phyloP scores from a whole-genome alignment of 441 rosid species.

The Jatropha podagrica region DNA sequence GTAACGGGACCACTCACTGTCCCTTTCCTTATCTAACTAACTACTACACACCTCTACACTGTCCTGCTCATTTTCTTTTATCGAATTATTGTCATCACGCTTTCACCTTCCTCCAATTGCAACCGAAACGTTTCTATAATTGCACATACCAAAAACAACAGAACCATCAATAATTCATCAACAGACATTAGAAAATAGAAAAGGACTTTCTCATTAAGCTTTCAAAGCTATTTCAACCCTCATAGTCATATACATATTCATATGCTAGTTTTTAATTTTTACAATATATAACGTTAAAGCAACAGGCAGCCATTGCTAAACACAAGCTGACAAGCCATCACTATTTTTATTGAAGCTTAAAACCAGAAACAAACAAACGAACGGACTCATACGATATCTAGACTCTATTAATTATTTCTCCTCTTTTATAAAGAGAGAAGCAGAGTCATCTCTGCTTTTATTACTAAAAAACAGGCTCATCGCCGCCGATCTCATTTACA shows the following conservation, averaged over 20 bases:
- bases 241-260: neutral
- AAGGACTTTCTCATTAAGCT: neutral
- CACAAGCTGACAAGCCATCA: neutral
- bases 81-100: neutral
- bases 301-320: neutral
- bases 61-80: neutral
- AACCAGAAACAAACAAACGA: neutral
- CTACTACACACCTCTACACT: too few species aligned
- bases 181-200: too few species aligned
- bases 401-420: neutral
- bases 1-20: neutral
- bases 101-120: neutral
- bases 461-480: neutral
- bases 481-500: slow-evolving; percentile 52
- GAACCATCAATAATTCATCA: too few species aligned
- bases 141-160: neutral
- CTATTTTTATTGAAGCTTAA: neutral
- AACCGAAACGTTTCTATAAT: neutral
- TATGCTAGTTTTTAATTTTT: neutral
- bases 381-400: neutral
- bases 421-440: neutral
- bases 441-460: neutral
- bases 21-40: neutral
- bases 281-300: neutral
- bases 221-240: neutral